Evolutionary conservation across 2,329 filamentous ascomycete genomes (phyloP).

Genomic region (Coniochaeta sp.): DNA sequence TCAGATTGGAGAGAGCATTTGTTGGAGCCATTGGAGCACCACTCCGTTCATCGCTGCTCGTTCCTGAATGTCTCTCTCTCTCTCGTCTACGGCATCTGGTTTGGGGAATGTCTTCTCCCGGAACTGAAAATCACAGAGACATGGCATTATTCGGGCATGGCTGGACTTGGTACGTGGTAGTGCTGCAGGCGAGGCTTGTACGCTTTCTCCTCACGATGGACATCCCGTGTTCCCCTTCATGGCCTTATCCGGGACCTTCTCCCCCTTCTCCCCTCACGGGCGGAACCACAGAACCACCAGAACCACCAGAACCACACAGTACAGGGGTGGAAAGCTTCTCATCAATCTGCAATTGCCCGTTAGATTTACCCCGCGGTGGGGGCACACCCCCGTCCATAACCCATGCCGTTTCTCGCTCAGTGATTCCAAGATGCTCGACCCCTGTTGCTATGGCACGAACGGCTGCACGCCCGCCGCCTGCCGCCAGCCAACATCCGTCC

Average conservation of each 20-base stretch:
- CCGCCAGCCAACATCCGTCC: no score
- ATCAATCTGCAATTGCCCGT: constrained; percentile 3
- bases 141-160: not conserved
- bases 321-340: not conserved
- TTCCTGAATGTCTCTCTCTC: no score
- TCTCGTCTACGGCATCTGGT: not conserved
- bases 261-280: constrained; percentile 2
- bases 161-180: not conserved
- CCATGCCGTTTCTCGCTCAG: not conserved
- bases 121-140: not conserved
- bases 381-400: no score
- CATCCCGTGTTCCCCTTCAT: not conserved
- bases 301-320: not conserved
- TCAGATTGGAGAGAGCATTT: not conserved
- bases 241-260: not conserved
- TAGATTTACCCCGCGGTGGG: constrained; percentile 3
- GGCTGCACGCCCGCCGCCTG: constrained; percentile 2
- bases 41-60: not conserved
- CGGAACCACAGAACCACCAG: not conserved
- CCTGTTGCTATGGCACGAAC: constrained; percentile 3
- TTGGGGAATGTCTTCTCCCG: not conserved
- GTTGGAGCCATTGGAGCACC: not conserved
- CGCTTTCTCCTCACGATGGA: not conserved
- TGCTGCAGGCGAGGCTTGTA: not conserved
- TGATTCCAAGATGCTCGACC: not conserved